Evolutionary conservation across 2,329 filamentous ascomycete species (phyloP).

Genomic region (Pseudogymnoascus sp.): DNA sequence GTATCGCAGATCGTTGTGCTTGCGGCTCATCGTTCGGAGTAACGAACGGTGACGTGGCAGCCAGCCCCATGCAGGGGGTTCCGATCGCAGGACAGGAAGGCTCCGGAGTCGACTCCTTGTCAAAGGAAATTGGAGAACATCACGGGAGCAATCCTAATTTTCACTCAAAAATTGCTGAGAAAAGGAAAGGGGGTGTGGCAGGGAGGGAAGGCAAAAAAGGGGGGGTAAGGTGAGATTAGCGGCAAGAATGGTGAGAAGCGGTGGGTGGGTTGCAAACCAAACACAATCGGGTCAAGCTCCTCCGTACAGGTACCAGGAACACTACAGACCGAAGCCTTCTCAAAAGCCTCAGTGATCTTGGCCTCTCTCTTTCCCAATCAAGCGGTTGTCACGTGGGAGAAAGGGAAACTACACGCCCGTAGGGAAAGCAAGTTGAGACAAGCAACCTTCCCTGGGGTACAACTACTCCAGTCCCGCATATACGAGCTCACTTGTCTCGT

Average conservation of each 20-base stretch:
- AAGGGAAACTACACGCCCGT: background rate
- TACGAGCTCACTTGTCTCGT: background rate
- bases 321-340: background rate
- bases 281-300: background rate
- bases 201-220: background rate
- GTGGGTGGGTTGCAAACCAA: background rate
- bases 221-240: background rate
- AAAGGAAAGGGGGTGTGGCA: background rate
- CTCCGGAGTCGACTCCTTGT: background rate
- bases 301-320: background rate
- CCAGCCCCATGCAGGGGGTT: background rate
- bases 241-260: background rate
- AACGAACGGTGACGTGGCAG: background rate
- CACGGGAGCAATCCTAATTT: background rate
- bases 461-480: background rate
- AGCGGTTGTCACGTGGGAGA: background rate
- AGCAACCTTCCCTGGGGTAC: background rate
- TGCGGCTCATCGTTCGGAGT: background rate
- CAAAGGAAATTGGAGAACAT: background rate
- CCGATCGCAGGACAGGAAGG: background rate
- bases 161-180: background rate
- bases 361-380: background rate
- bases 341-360: background rate
- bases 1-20: background rate
- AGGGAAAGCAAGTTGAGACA: background rate